These are phyloP conservation scores for Vairimorpha necatrix DNA, from an alignment of 371 early-diverging fungal species.

Conservation along the genomic window DNA sequence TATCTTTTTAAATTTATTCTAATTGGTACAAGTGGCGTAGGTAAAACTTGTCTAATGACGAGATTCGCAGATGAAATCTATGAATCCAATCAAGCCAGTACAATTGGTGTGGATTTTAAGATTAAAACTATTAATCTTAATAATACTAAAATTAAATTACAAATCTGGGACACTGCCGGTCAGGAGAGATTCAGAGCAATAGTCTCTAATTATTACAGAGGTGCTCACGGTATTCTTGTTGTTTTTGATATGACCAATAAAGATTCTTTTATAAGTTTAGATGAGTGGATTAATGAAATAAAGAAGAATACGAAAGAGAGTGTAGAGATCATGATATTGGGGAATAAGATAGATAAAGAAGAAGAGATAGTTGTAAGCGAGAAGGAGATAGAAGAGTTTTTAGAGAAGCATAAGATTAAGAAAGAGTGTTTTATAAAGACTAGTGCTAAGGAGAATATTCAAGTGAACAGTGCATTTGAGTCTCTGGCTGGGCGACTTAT, in stretches of 20 bases:
- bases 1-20: constrained; percentile 90
- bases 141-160: constrained; percentile 82
- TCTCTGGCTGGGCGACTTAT: constrained; percentile 35
- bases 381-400: constrained; percentile 65
- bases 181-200: constrained; percentile 98
- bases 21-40: constrained; percentile 95
- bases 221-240: constrained; percentile 90
- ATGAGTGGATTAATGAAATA: constrained; percentile 95
- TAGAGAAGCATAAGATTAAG: constrained; percentile 37
- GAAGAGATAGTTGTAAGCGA: constrained; percentile 72
- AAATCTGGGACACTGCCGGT: constrained; percentile 99
- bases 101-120: constrained; percentile 99
- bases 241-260: constrained; percentile 97
- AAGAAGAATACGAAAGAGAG: constrained; percentile 82
- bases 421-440: constrained; percentile 43
- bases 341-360: constrained; percentile 90
- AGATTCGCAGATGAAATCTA: constrained; percentile 94
- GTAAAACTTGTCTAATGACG: constrained; percentile 87
- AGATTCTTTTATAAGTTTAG: constrained; percentile 85
- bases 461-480: constrained; percentile 47
- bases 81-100: constrained; percentile 87
- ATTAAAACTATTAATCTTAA: constrained; percentile 85
- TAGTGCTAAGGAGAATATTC: constrained; percentile 58
- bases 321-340: constrained; percentile 90
- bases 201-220: constrained; percentile 73